Evolutionary conservation across 345 rosid species (phyloP), one percentile per base, ranked within the genome.

Genomic region (Salix udensis): DNA sequence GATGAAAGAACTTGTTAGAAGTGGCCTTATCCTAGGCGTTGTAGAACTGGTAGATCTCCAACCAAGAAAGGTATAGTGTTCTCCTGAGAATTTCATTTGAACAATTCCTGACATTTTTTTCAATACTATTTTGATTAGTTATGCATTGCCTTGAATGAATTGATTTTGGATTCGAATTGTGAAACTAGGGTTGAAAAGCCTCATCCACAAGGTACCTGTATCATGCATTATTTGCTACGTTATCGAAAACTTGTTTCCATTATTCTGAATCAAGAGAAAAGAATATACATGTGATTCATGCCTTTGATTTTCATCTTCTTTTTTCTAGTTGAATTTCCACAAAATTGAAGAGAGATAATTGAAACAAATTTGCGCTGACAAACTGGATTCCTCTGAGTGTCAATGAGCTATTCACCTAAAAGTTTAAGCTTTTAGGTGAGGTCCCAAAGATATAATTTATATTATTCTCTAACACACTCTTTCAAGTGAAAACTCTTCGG

Each of bases 11-110:
- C 88, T 88, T 79, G 88, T 84, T 28, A 88, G 75, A 85, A 89
- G 78, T 88, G 84, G 74, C 98, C 98, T 55, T 96, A 96, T 88
- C 99, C 99, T 24, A 83, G 94, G 79, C 91, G 97, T 1, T 96
- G 99, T 60, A 89, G 99, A 81, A 91, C 96, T 64, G 99, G 99
- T 52, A 85, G 97, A 55, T 91, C 93, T 60, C 89, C 91, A 10
- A 60, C 87, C 71, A 80, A 79, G 80, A 88, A 61, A 79, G 94
- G 98, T 90, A 85, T 65, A 36, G n/a, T 67, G 2, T 28, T 81
- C 52, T 46, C 28, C 31, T 46, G 24, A 76, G 8, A 34, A 68
- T 67, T 46, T 44, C 21, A 58, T 65, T 34, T 30, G 42, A 53
- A 6, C 65, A 19, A 6, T 23, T 3, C 28, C 2, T 46, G 7